Base-by-base conservation (phyloP, 1,284 basidiomycete genomes). In the Agaricales sp. region DNA sequence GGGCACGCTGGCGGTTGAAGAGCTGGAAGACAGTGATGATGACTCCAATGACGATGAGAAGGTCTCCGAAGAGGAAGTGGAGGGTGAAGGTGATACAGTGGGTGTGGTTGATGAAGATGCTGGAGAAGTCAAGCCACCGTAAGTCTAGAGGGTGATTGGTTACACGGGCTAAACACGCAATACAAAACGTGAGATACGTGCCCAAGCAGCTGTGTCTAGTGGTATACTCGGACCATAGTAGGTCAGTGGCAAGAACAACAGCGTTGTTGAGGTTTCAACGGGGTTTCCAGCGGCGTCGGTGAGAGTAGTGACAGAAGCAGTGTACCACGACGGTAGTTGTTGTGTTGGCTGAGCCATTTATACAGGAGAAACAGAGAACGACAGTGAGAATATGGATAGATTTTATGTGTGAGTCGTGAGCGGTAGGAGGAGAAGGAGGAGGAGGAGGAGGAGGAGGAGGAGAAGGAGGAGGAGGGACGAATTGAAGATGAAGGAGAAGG, bases 241-340 rank as follows among this genome's bases (percentile, higher is more conserved):
- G 1, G 83, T 86, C 53, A 84, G 64, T 47, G 83, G 80, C 48
- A 86, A 58, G 53, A 68, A 73, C 37, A 82, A 53, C 11, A 78
- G 65, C 48, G 70, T 74, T 3, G 69, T 72, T 38, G 70, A 68
- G 14, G 79, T 80, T 38, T 73, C 68, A 41, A 74, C 61, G 47
- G 75, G 68, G 22, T 61, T 61, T 46, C 80, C 80, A 48, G 66
- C 66, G 2, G 67, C 63, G 58, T 77, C 66, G 4, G 77, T 77
- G 47, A 77, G 58, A 38, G 75, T 61, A 13, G 74, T 66, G 20
- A 70, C 67, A 22, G 74, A 67, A 19, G 75, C 67, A 1, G 80
- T 76, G 54, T 84, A 64, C 82, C 83, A 86, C 25, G 81, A 67
- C 43, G 82, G 83, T 45, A 77, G 69, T 52, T 69, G 62, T 60